Base-by-base conservation (phyloP, 768 basidiomycete genomes). In the Mycena venus region DNA sequence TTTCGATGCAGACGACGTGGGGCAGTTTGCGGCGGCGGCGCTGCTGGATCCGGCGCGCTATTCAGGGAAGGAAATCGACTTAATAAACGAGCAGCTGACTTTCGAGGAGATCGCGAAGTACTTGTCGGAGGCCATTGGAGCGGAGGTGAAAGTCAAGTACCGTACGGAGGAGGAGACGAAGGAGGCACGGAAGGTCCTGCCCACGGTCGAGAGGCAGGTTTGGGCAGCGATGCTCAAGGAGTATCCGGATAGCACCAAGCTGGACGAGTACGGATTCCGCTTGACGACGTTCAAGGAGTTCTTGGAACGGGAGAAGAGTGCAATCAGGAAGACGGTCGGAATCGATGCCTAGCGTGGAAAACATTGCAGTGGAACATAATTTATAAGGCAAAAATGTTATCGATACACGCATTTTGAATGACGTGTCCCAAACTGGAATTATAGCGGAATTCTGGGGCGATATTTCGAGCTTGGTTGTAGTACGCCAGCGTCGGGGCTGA, bases 201-300 rank as follows among this genome's bases (percentile, higher is more conserved):
- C 70, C 6, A 40, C 74, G 3, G 4, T 75, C 40, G 70, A 75
- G 61, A 29, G 15, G 34, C 74, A 75, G 67, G 12, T 72, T 11
- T 75, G 12, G 29, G 17, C 4, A 40, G 8, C 51, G 36, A 53
- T 36, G 11, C n/a, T 23, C 17, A 17, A 34, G 38, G n/a, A n/a
- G n/a, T n/a, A n/a, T 38, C 11, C 31, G 61, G 70, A 75, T 36
- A n/a, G n/a, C 4, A 12, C 36, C 17, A 53, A 71, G 55, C 25
- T 75, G 36, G 65, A 59, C 2, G 36, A 58, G 51, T 73, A 73
- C 23, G 70, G 70, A 6, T 58, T 75, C 36, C 59, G 25, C 23
- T 31, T 72, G 32, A 72, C 74, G 60, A 72, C 60, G 0, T 72
- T 75, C 34, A 55, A 58, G 27, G 74, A 75, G 67, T 75, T 75